Conservation (phyloP, 768 basidiomycete genomes). For the Cubamyces sp. region DNA sequence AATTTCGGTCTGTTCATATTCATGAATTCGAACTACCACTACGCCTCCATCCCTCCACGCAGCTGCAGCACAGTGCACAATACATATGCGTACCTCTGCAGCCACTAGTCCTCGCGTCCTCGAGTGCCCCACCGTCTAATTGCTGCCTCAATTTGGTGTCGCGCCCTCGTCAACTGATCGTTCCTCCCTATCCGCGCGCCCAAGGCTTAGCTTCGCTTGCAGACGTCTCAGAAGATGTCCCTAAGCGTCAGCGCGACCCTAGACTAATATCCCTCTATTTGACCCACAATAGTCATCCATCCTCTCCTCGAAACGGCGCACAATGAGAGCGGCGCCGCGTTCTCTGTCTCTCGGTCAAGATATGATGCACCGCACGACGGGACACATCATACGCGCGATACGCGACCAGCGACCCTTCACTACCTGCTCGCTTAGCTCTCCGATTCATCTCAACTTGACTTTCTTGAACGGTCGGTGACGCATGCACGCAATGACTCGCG, state of each 20-base stretch:
- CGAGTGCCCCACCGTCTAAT: too few species aligned
- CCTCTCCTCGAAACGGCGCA: slow-evolving; percentile 13
- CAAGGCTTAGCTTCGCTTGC: slow-evolving; percentile 3
- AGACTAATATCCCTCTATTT: not conserved
- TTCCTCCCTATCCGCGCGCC: not conserved
- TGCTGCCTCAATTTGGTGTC: too few species aligned
- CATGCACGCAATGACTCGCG: not conserved
- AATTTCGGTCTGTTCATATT: not conserved
- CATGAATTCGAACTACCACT: not conserved
- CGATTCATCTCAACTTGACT: not conserved
- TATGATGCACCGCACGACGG: too few species aligned
- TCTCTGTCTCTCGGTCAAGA: not conserved
- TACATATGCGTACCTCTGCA: not conserved
- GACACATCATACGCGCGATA: not conserved
- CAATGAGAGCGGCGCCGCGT: slow-evolving; percentile 2
- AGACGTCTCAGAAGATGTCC: not conserved
- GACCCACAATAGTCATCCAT: slow-evolving; percentile 11
- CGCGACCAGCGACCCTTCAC: not conserved
- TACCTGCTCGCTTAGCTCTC: not conserved
- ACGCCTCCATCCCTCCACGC: not conserved
- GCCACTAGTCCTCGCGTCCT: too few species aligned
- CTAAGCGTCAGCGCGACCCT: not conserved
- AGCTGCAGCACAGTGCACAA: not conserved
- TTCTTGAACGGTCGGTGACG: not conserved
- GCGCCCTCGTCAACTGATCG: not conserved